Evolutionary conservation across 164 flowering plant genomes (phyloP).

Genomic region (Hamamelis virginiana): DNA sequence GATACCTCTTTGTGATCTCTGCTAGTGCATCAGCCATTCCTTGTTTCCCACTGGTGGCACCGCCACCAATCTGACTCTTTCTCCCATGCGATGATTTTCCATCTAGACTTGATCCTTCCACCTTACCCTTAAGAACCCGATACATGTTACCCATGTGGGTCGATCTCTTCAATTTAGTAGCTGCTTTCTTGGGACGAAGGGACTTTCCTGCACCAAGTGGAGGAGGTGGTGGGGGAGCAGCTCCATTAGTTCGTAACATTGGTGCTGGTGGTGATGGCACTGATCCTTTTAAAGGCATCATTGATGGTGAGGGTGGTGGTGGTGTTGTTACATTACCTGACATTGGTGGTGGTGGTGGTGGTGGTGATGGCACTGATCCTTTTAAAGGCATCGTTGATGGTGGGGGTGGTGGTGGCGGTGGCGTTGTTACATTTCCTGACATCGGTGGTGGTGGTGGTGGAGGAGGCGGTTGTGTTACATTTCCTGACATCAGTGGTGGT

Average conservation of each 20-base stretch:
- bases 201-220: conserved; percentile 39
- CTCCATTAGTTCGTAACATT: conserved; percentile 25
- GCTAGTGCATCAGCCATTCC: conserved; percentile 94
- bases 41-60: conserved; percentile 49
- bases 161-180: conserved; percentile 73
- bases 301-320: conserved; percentile 38
- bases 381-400: conserved; percentile 2
- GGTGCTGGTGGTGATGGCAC: conserved; percentile 43
- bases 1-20: conserved; percentile 85
- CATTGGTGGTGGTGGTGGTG: conserved; percentile 5
- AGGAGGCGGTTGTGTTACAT: conserved; percentile 19
- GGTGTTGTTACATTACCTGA: conserved; percentile 2
- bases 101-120: conserved; percentile 60
- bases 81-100: conserved; percentile 43
- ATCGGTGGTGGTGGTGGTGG: conserved; percentile 29
- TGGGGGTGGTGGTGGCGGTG: conserved; percentile 41
- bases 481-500: conserved; percentile 13
- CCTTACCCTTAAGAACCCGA: conserved; percentile 70
- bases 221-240: conserved; percentile 68
- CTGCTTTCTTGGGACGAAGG: conserved; percentile 51
- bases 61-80: conserved; percentile 31
- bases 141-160: conserved; percentile 74
- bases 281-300: conserved; percentile 15
- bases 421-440: conserved; percentile 5
- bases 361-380: neutral